These are phyloP conservation scores for Termitomyces sp. DNA, from an alignment of 768 basidiomycete species.

Conservation along the genomic window DNA sequence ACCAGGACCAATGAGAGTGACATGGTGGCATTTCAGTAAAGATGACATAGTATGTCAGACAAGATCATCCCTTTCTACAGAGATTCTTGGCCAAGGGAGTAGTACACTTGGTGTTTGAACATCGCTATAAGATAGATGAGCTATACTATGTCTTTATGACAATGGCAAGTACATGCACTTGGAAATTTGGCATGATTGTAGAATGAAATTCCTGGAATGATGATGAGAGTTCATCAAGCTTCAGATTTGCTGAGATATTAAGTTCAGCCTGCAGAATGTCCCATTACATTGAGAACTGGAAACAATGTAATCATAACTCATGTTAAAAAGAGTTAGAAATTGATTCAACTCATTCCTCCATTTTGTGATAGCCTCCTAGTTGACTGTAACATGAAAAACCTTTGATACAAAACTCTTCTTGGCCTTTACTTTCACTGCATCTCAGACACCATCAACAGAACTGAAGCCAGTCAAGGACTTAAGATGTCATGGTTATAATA, in stretches of 20 bases:
- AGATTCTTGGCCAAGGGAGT: slow-evolving; percentile 1
- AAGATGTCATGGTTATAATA: background rate
- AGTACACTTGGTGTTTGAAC: background rate
- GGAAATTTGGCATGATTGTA: background rate
- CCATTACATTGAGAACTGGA: too few species aligned
- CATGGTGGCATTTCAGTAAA: too few species aligned
- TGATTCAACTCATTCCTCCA: slow-evolving; percentile 3
- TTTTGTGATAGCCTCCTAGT: slow-evolving; percentile 1
- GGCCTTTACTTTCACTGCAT: too few species aligned
- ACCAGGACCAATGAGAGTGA: too few species aligned
- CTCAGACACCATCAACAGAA: background rate
- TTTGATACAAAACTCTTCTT: too few species aligned
- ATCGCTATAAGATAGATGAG: background rate
- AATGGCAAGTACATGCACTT: background rate
- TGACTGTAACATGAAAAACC: too few species aligned
- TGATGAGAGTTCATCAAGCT: slow-evolving; percentile 5
- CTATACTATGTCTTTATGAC: background rate
- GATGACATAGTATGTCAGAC: background rate
- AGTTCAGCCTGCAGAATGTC: background rate
- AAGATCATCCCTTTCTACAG: slow-evolving; percentile 1
- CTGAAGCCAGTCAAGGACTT: too few species aligned
- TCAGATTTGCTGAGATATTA: slow-evolving; percentile 6
- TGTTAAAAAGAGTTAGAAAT: slow-evolving; percentile 7
- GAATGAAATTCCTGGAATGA: slow-evolving; percentile 1
- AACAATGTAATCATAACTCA: background rate